Conservation (phyloP, 352 stramenopile genomes). For the Phytophthora kernoviae region DNA sequence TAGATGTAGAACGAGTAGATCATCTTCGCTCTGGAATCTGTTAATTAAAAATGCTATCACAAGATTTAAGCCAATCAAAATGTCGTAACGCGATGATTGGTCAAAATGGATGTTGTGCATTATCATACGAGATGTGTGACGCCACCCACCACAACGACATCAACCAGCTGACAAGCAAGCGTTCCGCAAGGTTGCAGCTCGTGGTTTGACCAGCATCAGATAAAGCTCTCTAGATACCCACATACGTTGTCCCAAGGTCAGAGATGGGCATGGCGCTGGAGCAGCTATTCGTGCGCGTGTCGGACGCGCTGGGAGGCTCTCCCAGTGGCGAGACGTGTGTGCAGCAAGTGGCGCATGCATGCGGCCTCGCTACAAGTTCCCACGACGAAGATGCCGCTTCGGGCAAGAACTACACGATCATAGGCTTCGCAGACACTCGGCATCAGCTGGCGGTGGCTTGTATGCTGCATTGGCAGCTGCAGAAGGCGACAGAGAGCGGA, state of each 20-base stretch:
- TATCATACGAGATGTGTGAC: not conserved
- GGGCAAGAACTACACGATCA: conserved; percentile 29
- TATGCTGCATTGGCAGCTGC: conserved; percentile 55
- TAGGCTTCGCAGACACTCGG: conserved; percentile 35
- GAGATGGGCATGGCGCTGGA: conserved; percentile 44
- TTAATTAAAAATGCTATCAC: not conserved
- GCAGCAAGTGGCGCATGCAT: conserved; percentile 29
- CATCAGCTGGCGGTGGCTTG: conserved; percentile 61
- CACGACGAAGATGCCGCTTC: conserved; percentile 7
- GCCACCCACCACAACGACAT: not conserved
- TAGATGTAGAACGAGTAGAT: conserved; percentile 95
- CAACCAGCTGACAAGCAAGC: conserved; percentile 15
- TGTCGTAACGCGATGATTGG: not conserved
- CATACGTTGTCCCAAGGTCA: not conserved
- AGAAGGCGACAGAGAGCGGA: conserved; percentile 17
- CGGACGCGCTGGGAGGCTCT: conserved; percentile 15
- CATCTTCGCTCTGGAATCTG: conserved; percentile 35
- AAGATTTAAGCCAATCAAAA: not conserved
- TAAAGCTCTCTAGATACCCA: not conserved
- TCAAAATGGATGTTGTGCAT: not conserved
- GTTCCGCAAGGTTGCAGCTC: conserved; percentile 10
- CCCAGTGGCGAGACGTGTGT: conserved; percentile 25
- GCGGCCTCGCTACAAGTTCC: conserved; percentile 22
- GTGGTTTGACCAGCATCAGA: not conserved
- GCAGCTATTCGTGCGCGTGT: conserved; percentile 39